Percentiles rank a stretch among this genome's conserved stretches.
These are phyloP conservation scores for Annona cherimola DNA, from an alignment of 164 flowering plant species.

Conservation along the genomic window DNA sequence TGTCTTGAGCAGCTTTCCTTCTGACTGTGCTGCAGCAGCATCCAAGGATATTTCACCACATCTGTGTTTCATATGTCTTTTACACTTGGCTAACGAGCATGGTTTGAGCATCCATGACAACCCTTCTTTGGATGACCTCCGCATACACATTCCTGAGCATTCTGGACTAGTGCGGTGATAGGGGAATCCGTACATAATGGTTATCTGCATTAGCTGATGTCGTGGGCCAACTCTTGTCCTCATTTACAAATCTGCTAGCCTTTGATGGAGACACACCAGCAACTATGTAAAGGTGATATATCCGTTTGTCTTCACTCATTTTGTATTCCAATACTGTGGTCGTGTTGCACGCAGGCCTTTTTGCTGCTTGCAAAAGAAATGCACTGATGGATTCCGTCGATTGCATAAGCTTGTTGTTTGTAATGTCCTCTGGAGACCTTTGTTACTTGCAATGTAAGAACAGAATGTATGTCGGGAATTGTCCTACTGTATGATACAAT, in stretches of 20 bases:
- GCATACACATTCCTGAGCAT: conserved; percentile 31
- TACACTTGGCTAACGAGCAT: conserved; percentile 88
- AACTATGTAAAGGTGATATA: background rate
- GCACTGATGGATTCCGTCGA: background rate
- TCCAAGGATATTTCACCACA: conserved; percentile 59
- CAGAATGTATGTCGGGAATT: too few species aligned
- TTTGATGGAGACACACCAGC: background rate
- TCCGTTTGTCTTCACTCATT: background rate
- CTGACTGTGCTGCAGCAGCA: conserved; percentile 41
- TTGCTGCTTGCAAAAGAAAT: background rate
- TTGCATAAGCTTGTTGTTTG: background rate
- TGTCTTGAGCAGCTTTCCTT: conserved; percentile 38
- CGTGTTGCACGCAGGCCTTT: background rate
- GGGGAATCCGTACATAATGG: background rate
- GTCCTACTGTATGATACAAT: too few species aligned
- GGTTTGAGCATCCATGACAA: conserved; percentile 43
- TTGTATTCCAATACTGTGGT: background rate
- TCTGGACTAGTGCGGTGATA: background rate
- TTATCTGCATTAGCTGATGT: background rate
- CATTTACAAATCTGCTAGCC: background rate
- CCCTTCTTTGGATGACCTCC: conserved; percentile 55
- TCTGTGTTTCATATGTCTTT: conserved; percentile 70
- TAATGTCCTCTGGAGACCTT: background rate
- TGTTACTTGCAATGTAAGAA: too few species aligned
- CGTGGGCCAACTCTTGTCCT: background rate